phyloP scores from a whole-genome alignment of 495 filamentous ascomycete species.

The Aeminium ludgeri region DNA sequence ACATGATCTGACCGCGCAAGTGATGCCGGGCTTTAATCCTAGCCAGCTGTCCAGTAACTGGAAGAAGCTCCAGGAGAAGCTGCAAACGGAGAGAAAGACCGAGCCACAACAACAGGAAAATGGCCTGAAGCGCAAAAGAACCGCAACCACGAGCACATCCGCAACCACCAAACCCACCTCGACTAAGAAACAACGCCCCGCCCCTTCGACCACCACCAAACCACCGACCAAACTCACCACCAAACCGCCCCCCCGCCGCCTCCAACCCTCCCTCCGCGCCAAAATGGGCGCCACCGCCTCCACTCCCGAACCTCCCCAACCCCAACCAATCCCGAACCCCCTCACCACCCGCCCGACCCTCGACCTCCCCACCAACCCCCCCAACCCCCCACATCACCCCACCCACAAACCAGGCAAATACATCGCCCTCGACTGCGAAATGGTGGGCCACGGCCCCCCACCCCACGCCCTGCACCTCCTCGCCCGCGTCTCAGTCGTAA shows the following conservation, averaged over 20 bases:
- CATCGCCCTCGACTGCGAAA: conserved; percentile 88
- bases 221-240: conserved; percentile 11
- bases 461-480: conserved; percentile 44
- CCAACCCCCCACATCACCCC: conserved; percentile 34
- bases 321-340: conserved; percentile 18
- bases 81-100: conserved; percentile 12
- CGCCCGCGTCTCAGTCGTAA: conserved; percentile 73
- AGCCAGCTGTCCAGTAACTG: conserved; percentile 29
- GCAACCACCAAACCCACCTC: conserved; percentile 5
- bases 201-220: conserved; percentile 5
- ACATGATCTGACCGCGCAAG: background rate
- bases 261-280: conserved; percentile 45
- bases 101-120: conserved; percentile 4
- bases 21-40: conserved; percentile 18
- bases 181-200: conserved; percentile 27
- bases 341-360: too few species aligned
- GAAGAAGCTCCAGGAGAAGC: conserved; percentile 26
- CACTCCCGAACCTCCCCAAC: conserved; percentile 16
- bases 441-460: conserved; percentile 71
- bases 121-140: conserved; percentile 19
- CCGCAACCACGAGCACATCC: background rate
- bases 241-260: conserved; percentile 34
- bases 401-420: conserved; percentile 59
- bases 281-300: conserved; percentile 45
- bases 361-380: conserved; percentile 5